Evolutionary conservation across 495 filamentous ascomycete genomes (phyloP).

Genomic region (Podospora sp.): DNA sequence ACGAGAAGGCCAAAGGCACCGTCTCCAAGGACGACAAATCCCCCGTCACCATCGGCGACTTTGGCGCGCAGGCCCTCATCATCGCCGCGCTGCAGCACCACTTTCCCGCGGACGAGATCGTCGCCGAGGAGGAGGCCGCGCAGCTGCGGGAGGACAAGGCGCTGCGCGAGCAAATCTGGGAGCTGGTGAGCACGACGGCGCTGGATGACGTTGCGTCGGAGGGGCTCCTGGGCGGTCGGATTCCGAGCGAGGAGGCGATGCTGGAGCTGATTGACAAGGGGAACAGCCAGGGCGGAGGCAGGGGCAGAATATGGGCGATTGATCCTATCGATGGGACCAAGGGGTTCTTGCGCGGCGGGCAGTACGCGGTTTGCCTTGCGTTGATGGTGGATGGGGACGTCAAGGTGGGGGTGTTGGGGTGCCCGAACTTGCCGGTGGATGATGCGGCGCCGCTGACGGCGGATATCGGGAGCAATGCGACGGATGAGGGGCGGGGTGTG

Average conservation of each 20-base stretch:
- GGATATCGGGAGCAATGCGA: constrained; percentile 67
- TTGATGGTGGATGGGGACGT: constrained; percentile 93
- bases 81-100: constrained; percentile 84
- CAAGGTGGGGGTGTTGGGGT: constrained; percentile 90
- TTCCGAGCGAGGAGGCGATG: constrained; percentile 74
- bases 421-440: constrained; percentile 89
- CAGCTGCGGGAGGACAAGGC: constrained; percentile 67
- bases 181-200: constrained; percentile 69
- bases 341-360: constrained; percentile 94
- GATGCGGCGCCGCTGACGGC: constrained; percentile 67
- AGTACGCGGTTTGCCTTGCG: constrained; percentile 94
- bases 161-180: constrained; percentile 77
- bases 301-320: constrained; percentile 91
- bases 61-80: constrained; percentile 95
- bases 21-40: constrained; percentile 92
- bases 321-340: constrained; percentile 98
- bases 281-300: constrained; percentile 73
- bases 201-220: constrained; percentile 70
- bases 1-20: constrained; percentile 88
- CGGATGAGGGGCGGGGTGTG: constrained; percentile 72
- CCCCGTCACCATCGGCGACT: constrained; percentile 96
- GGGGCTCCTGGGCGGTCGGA: constrained; percentile 66
- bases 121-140: constrained; percentile 91
- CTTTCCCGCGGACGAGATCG: constrained; percentile 89
- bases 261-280: constrained; percentile 83